These are phyloP conservation scores for Coemansia sp. DNA, from an alignment of 192 early-diverging fungal species.

Conservation along the genomic window DNA sequence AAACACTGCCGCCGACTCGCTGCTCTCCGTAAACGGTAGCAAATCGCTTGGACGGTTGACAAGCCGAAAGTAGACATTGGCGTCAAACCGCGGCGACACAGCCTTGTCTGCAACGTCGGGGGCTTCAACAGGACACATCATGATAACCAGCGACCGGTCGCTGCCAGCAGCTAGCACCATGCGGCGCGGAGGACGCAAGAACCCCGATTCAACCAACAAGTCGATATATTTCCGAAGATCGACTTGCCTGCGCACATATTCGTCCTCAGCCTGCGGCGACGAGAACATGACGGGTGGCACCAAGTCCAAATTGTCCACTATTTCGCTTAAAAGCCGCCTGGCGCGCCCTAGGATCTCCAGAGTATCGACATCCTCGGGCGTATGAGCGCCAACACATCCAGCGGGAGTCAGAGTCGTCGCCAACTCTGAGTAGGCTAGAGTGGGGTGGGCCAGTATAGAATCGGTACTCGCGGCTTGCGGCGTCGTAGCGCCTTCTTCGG, in stretches of 20 bases:
- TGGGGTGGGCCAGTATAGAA: no score
- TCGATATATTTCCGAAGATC: conserved; percentile 73
- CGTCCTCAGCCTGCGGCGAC: conserved; percentile 40
- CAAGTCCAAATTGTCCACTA: conserved; percentile 34
- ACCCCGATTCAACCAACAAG: conserved; percentile 67
- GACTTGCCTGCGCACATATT: conserved; percentile 53
- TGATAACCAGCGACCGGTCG: conserved; percentile 66
- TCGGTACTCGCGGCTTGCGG: neutral
- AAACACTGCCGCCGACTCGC: conserved; percentile 28
- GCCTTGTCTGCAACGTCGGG: conserved; percentile 11
- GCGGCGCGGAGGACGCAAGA: conserved; percentile 58
- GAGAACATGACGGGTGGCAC: conserved; percentile 40
- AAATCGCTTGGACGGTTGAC: conserved; percentile 86
- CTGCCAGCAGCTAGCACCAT: conserved; percentile 64
- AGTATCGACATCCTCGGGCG: conserved; percentile 13
- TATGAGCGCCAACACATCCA: neutral
- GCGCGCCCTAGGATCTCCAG: conserved; percentile 27
- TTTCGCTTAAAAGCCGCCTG: conserved; percentile 38
- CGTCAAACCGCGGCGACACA: conserved; percentile 36
- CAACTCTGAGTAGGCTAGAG: neutral
- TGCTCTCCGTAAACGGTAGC: conserved; percentile 69
- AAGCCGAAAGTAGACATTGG: conserved; percentile 78
- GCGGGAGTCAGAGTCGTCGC: neutral
- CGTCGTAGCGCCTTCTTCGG: neutral
- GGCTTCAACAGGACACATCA: conserved; percentile 64